Conservation (phyloP, 176 grass and related monocot species). For the Areca catechu region DNA sequence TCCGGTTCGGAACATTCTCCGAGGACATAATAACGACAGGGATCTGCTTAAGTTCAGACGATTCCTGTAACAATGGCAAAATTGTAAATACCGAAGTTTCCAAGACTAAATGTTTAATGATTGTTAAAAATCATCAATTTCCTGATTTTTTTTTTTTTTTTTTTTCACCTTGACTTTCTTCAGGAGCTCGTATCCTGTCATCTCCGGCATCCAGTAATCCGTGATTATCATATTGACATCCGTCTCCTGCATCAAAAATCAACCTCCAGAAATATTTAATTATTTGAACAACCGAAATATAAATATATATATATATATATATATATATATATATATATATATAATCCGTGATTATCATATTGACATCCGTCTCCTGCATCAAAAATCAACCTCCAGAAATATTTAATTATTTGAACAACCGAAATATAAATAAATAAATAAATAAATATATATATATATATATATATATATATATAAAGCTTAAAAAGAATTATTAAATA, state of each 20-base stretch:
- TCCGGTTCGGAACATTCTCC: slow-evolving; percentile 84
- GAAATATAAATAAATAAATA: too few species aligned
- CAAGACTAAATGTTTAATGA: background rate
- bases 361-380: slow-evolving; percentile 75
- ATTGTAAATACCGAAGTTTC: background rate
- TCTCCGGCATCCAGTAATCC: slow-evolving; percentile 96
- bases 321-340: too few species aligned
- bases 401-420: too few species aligned
- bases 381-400: background rate
- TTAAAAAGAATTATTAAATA: too few species aligned
- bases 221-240: slow-evolving; percentile 97
- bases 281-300: too few species aligned
- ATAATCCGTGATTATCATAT: slow-evolving; percentile 97
- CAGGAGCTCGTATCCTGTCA: slow-evolving; percentile 93
- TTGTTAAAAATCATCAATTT: background rate
- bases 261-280: background rate
- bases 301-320: too few species aligned
- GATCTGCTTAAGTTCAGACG: slow-evolving; percentile 58
- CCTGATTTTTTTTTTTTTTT: background rate
- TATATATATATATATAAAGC: too few species aligned
- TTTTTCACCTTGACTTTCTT: slow-evolving; percentile 76
- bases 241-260: slow-evolving; percentile 39
- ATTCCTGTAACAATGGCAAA: slow-evolving; percentile 33
- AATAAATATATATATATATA: too few species aligned
- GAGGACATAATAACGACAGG: slow-evolving; percentile 99